phyloP scores from a whole-genome alignment of 805 yeast genomes.

The Ogataea naganishii region DNA sequence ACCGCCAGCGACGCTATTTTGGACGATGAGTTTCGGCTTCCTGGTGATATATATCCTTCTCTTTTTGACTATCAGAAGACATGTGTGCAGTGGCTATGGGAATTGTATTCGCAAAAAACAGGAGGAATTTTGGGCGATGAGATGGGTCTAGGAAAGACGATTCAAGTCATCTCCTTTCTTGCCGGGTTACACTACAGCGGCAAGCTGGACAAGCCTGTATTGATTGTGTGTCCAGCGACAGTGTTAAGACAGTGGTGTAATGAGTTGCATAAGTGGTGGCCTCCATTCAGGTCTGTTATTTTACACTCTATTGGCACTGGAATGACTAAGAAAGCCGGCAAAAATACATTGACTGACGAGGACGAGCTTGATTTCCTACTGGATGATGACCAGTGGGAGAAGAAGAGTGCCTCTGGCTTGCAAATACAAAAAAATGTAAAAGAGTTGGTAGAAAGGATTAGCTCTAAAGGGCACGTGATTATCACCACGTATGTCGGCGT shows the following conservation, averaged over 20 bases:
- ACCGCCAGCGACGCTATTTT: conserved; percentile 63
- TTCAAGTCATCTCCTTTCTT: conserved; percentile 82
- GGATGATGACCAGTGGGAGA: conserved; percentile 34
- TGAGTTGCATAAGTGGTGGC: conserved; percentile 98
- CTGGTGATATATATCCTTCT: conserved; percentile 85
- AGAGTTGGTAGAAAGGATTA: conserved; percentile 47
- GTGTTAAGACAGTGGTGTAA: conserved; percentile 96
- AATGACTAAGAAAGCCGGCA: conserved; percentile 34
- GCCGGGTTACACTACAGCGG: conserved; percentile 87
- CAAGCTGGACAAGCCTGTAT: conserved; percentile 62
- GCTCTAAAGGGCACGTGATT: conserved; percentile 68
- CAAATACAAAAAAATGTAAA: conserved; percentile 22
- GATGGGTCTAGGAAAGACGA: conserved; percentile 96
- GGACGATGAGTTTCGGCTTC: conserved; percentile 62
- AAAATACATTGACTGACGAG: conserved; percentile 23
- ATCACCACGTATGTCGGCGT: conserved; percentile 78
- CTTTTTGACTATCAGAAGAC: conserved; percentile 92
- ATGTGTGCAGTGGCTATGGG: conserved; percentile 97
- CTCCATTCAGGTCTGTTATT: conserved; percentile 78
- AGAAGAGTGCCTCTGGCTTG: conserved; percentile 17
- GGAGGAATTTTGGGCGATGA: conserved; percentile 98
- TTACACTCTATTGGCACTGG: conserved; percentile 92
- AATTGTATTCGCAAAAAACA: conserved; percentile 75
- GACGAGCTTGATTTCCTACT: conserved; percentile 37
- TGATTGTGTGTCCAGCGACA: conserved; percentile 94